Evolutionary conservation across 2,329 filamentous ascomycete species (phyloP), one percentile per base, ranked within the genome.

Genomic region (Apiospora kogelbergensis): DNA sequence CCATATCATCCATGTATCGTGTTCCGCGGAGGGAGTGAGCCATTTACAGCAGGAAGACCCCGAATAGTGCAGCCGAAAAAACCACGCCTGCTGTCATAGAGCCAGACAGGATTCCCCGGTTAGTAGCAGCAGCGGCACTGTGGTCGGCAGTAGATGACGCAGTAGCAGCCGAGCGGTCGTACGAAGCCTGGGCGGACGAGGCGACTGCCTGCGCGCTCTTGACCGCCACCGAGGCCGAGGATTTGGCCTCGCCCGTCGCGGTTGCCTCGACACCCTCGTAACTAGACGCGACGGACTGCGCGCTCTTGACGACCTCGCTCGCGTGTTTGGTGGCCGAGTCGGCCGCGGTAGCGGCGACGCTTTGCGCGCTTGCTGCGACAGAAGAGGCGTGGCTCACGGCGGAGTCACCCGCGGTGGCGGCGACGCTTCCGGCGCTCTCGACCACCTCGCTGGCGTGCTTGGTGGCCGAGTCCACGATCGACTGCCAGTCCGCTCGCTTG

Each of bases 231-330:
- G 70, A 57, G 1, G 69, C 70, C 24, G 66, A 69, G 26, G 70
- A 22, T 42, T 68, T 69, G 11, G 68, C 73, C 1, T 72, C 72
- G 3, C 70, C 71, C 20, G 72, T 72, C 10, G 68, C 68, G 2
- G 71, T 70, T 2, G 40, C 60, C 37, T 53, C 71, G 4, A 37
- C 68, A 40, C 71, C 71, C 7, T 73, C 73, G 15, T 73, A 73
- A 3, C 73, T 75, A 10, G 73, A 69, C 6, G 71, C 73, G n/a
- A 74, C 71, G 66, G 71, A 73, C 68, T 73, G 46, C 3, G 73
- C 73, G 45, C 73, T 74, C 7, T 63, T 44, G 30, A 73, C 68
- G 22, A 68, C 73, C 2, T 57, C 68, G 64, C 68, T 72, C 10
- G 73, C 74, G 11, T 70, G 71, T 3, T 69, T 71, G 7, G 71